phyloP scores from a whole-genome alignment of 2,329 filamentous ascomycete genomes.

The Aspergillus hortae region DNA sequence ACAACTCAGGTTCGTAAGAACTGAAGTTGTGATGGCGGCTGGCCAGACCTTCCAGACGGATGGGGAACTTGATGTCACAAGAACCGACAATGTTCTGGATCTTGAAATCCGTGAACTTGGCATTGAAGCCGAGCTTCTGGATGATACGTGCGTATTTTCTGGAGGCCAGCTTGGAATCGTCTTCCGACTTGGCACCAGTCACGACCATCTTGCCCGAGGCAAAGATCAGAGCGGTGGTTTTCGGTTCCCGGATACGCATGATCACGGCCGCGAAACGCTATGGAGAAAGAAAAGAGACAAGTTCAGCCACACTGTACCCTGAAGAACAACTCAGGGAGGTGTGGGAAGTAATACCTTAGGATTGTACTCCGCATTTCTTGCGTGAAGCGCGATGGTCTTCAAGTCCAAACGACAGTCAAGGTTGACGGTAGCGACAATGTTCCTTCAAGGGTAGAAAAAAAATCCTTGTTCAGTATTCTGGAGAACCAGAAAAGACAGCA shows the following conservation, averaged over 20 bases:
- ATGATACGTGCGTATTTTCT: conserved; percentile 99
- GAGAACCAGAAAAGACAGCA: conserved; percentile 41
- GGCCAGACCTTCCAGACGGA: conserved; percentile 90
- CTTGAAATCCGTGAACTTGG: conserved; percentile 99
- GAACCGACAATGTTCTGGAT: conserved; percentile 99
- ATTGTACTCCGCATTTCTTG: conserved; percentile 97
- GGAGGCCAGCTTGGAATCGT: conserved; percentile 93
- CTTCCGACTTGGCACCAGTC: conserved; percentile 94
- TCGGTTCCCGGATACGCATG: conserved; percentile 98
- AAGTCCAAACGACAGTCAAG: conserved; percentile 94
- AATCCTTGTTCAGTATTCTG: conserved; percentile 48
- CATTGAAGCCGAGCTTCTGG: conserved; percentile 98
- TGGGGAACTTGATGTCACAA: conserved; percentile 99
- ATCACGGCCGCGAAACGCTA: conserved; percentile 98
- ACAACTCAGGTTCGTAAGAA: conserved; percentile 96
- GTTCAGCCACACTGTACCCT: conserved; percentile 45
- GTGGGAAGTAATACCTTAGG: conserved; percentile 70
- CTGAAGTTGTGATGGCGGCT: conserved; percentile 99
- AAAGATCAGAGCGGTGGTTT: conserved; percentile 97
- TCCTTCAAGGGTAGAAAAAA: conserved; percentile 58
- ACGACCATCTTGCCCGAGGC: conserved; percentile 99
- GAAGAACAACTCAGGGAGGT: conserved; percentile 30
- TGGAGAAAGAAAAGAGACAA: conserved; percentile 28
- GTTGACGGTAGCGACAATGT: conserved; percentile 98
- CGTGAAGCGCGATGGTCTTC: conserved; percentile 98